phyloP scores from a whole-genome alignment of 805 yeast genomes.

The Saturnispora serradocipensis region DNA sequence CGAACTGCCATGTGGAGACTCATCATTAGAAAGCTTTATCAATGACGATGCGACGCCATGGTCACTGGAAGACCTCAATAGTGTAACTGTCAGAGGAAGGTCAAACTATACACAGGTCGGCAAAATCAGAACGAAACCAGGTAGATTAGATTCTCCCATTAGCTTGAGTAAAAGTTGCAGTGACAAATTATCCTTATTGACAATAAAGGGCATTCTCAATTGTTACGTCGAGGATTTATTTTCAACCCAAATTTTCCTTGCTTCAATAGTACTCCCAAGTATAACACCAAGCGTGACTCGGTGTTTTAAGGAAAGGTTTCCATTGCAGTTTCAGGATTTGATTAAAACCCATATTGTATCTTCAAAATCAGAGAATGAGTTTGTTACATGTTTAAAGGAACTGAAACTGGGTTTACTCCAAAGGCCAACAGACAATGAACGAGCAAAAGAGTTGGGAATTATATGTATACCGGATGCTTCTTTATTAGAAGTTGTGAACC shows the following conservation, averaged over 20 bases:
- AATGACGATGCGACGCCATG: conserved; percentile 15
- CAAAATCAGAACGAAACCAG: conserved; percentile 84
- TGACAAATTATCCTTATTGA: conserved; percentile 67
- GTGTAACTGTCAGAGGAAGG: conserved; percentile 47
- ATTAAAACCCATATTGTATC: not conserved
- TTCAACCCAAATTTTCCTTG: conserved; percentile 25
- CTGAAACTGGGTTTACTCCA: not conserved
- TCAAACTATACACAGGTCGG: conserved; percentile 49
- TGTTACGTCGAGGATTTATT: conserved; percentile 32
- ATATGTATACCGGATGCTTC: conserved; percentile 18
- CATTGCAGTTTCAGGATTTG: not conserved
- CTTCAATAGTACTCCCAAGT: conserved; percentile 41
- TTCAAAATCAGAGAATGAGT: conserved; percentile 9
- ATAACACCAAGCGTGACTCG: conserved; percentile 27
- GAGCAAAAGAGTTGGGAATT: conserved; percentile 24
- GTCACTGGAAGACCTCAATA: conserved; percentile 13
- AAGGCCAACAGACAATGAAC: conserved; percentile 7
- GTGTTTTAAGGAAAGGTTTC: conserved; percentile 31
- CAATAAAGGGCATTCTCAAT: conserved; percentile 46
- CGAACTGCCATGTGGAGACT: conserved; percentile 88
- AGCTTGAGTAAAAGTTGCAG: conserved; percentile 81
- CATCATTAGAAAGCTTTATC: conserved; percentile 47
- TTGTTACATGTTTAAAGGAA: not conserved
- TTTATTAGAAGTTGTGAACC: conserved; percentile 35
- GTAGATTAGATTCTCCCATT: conserved; percentile 66